Base-by-base conservation (phyloP, 495 filamentous ascomycete species). In the Penicillium riverlandense region DNA sequence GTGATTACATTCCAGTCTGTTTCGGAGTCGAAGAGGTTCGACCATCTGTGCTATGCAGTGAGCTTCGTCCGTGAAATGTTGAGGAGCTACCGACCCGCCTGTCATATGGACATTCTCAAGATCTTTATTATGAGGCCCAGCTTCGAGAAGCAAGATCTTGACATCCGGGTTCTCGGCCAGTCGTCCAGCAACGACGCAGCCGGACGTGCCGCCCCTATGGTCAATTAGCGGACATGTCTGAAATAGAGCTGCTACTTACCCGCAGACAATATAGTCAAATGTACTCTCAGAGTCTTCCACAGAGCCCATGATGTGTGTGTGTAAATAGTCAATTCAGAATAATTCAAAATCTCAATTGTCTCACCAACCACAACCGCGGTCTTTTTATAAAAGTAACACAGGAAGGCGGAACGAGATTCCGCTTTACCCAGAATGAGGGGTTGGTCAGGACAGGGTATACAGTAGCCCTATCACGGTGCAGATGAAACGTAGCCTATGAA, bases 121-220 rank as follows among this genome's bases (percentile, higher is more conserved):
- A 30, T 71, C 59, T 31, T 60, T 65, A 28, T 55, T 63, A 38
- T 70, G 59, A 40, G 61, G 66, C 11, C 71, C 73, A 22, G 78
- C 79, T 54, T 83, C 79, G 40, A 83, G 61, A 14, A 82, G 58
- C 8, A 83, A 64, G 30, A 84, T 60, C 5, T 50, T 66, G 14
- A 78, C 56, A 10, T 69, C 61, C 0, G 71, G 66, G 11, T 79
- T 78, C 35, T 76, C 74, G 6, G 80, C 79, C 8, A 85, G 69
- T 27, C 82, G 75, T 11, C 69, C 74, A n/a, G 81, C 82, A 11
- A 84, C 66, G 5, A 76, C 76, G 43, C 67, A 71, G 10, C 81
- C 80, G 4, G 79, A 71, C 0, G 80, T 83, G 9, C 80, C 82
- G 33, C 80, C 80, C 12, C 75, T 77, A 22, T 37, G 14, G 14